Conservation (phyloP, 23 red algal species). For the Pyropia haitanensis region DNA sequence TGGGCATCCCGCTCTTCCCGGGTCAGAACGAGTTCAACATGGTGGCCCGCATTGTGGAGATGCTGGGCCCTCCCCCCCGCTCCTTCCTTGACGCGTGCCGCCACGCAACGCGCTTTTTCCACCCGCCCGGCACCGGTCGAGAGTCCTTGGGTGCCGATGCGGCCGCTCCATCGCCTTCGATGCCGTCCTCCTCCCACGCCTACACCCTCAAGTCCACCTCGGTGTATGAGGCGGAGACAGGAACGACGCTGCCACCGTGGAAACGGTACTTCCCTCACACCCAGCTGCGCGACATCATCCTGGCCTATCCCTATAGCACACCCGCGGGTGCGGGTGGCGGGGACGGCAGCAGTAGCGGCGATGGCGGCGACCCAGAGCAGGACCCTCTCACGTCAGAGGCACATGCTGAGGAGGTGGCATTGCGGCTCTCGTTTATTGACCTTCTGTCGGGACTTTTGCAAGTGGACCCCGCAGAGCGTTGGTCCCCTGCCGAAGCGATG, state of each 20-base stretch:
- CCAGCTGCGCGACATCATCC: slow-evolving; percentile 59
- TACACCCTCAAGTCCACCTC: slow-evolving; percentile 22
- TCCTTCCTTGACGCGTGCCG: slow-evolving; percentile 38
- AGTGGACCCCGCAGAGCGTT: slow-evolving; percentile 74
- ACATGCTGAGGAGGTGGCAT: slow-evolving; percentile 28
- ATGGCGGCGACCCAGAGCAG: not conserved
- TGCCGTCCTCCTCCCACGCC: slow-evolving; percentile 1
- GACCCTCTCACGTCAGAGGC: not conserved
- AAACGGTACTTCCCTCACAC: slow-evolving; percentile 78
- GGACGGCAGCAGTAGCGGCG: not conserved
- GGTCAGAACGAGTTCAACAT: slow-evolving; percentile 94
- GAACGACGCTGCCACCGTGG: slow-evolving; percentile 26
- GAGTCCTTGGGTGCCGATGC: not conserved
- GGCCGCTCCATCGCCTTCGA: not conserved
- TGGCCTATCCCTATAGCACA: slow-evolving; percentile 26
- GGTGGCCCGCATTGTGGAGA: slow-evolving; percentile 86
- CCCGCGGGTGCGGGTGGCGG: not conserved
- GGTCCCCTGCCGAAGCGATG: slow-evolving; percentile 70
- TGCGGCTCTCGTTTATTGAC: slow-evolving; percentile 53
- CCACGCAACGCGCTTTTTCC: slow-evolving; percentile 43
- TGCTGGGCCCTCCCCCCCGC: slow-evolving; percentile 73
- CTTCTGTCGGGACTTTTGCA: slow-evolving; percentile 65
- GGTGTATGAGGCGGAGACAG: slow-evolving; percentile 37
- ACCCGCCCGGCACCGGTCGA: slow-evolving; percentile 4
- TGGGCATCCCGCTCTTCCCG: slow-evolving; percentile 88